A percentile compares a stretch with the other conserved stretches of the same genome.
Conservation (phyloP, 345 rosid genomes). For the Euphorbia lathyris region DNA sequence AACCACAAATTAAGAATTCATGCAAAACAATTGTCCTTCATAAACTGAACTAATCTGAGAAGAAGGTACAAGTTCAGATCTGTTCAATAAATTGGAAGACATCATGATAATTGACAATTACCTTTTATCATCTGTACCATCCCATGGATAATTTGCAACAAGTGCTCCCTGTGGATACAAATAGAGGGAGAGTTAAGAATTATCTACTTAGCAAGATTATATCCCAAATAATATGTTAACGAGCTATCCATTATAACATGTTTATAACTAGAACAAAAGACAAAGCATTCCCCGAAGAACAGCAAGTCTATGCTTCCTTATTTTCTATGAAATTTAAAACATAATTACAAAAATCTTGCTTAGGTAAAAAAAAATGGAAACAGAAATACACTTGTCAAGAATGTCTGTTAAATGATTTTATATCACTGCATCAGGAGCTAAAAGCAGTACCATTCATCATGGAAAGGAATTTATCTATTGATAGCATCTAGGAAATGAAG, state of each 20-base stretch:
- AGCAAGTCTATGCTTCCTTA: neutral
- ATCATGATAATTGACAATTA: constrained; percentile 22
- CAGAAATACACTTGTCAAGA: neutral
- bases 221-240: neutral
- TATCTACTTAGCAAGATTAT: constrained; percentile 14
- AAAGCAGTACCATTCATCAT: neutral
- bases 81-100: neutral
- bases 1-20: too few species aligned
- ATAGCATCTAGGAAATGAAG: constrained; percentile 8
- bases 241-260: neutral
- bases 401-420: neutral
- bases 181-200: constrained; percentile 4
- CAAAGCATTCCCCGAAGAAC: neutral
- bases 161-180: constrained; percentile 75
- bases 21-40: neutral
- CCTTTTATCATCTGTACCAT: constrained; percentile 77
- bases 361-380: too few species aligned
- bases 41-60: too few species aligned
- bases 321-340: neutral
- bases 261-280: neutral
- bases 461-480: neutral
- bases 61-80: neutral
- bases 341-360: too few species aligned
- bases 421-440: neutral
- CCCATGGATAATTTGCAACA: constrained; percentile 99